phyloP scores from a whole-genome alignment of 768 basidiomycete species.

The Piloderma croceum region DNA sequence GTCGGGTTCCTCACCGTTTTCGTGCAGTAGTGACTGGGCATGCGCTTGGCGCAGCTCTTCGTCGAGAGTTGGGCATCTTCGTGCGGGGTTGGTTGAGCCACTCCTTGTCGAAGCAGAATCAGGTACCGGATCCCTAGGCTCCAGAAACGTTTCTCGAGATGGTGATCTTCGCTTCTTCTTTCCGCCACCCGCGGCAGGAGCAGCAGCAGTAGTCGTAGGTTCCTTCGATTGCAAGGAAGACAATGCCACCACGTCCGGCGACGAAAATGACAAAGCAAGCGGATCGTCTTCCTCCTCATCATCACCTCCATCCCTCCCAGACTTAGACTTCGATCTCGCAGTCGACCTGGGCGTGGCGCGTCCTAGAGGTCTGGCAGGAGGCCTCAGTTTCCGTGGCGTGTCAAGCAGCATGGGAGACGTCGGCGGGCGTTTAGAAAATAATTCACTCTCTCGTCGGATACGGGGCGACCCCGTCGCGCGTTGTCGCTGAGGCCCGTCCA shows the following conservation, averaged over 20 bases:
- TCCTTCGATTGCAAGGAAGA: neutral
- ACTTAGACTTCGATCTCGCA: no score
- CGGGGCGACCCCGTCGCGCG: slow-evolving; percentile 10
- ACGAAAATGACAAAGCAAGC: slow-evolving; percentile 26
- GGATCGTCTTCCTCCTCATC: slow-evolving; percentile 33
- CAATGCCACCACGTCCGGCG: slow-evolving; percentile 2
- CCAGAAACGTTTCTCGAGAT: neutral
- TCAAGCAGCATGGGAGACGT: slow-evolving; percentile 55
- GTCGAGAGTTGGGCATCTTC: slow-evolving; percentile 52
- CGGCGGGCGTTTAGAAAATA: slow-evolving; percentile 58
- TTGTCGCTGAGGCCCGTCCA: slow-evolving; percentile 2
- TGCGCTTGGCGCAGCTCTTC: slow-evolving; percentile 55
- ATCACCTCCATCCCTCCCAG: slow-evolving; percentile 4
- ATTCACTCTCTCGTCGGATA: slow-evolving; percentile 13
- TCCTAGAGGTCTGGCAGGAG: slow-evolving; percentile 40
- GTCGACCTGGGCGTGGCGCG: neutral
- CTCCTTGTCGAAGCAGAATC: neutral
- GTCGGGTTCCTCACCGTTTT: slow-evolving; percentile 31
- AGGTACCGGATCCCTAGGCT: neutral
- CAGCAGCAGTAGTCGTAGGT: neutral
- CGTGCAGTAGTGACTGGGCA: slow-evolving; percentile 24
- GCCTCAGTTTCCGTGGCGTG: slow-evolving; percentile 49
- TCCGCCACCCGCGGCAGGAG: neutral
- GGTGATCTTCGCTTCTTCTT: neutral
- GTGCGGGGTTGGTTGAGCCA: neutral